Conservation (phyloP, 108 stramenopile genomes). For the Fragilaria radians region DNA sequence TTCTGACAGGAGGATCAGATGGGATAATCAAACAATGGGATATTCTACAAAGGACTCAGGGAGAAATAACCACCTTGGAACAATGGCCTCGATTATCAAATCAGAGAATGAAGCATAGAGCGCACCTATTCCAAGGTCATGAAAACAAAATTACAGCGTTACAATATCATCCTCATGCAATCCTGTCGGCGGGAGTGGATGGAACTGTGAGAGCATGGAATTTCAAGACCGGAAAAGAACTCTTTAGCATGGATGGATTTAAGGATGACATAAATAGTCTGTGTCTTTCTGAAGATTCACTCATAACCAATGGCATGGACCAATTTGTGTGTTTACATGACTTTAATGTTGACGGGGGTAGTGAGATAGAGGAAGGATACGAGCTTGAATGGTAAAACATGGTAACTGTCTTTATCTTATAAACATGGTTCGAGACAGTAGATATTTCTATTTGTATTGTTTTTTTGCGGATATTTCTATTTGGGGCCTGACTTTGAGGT, state of each 20-base stretch:
- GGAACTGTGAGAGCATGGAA: slow-evolving; percentile 49
- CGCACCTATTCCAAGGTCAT: slow-evolving; percentile 46
- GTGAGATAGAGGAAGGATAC: slow-evolving; percentile 7
- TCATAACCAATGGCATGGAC: slow-evolving; percentile 59
- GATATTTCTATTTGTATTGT: no score
- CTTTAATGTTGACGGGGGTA: slow-evolving; percentile 22
- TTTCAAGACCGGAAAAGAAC: slow-evolving; percentile 35
- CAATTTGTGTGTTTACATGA: slow-evolving; percentile 66
- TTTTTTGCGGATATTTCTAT: no score
- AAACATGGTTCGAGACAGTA: no score
- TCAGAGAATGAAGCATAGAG: slow-evolving; percentile 47
- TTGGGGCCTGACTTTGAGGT: no score
- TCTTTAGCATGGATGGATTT: slow-evolving; percentile 59
- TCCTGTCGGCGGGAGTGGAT: slow-evolving; percentile 40
- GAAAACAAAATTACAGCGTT: slow-evolving; percentile 41
- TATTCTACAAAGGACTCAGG: slow-evolving; percentile 6
- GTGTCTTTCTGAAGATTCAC: slow-evolving; percentile 38
- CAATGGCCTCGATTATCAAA: slow-evolving; percentile 55
- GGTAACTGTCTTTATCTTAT: no score
- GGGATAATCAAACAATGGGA: slow-evolving; percentile 59
- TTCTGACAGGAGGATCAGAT: slow-evolving; percentile 53
- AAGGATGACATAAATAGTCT: slow-evolving; percentile 36
- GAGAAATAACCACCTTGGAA: slow-evolving; percentile 14
- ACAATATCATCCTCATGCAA: slow-evolving; percentile 12
- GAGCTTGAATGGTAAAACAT: slow-evolving; percentile 6